Conservation (phyloP, 257 asterid species). For the Lycium ferocissimum region DNA sequence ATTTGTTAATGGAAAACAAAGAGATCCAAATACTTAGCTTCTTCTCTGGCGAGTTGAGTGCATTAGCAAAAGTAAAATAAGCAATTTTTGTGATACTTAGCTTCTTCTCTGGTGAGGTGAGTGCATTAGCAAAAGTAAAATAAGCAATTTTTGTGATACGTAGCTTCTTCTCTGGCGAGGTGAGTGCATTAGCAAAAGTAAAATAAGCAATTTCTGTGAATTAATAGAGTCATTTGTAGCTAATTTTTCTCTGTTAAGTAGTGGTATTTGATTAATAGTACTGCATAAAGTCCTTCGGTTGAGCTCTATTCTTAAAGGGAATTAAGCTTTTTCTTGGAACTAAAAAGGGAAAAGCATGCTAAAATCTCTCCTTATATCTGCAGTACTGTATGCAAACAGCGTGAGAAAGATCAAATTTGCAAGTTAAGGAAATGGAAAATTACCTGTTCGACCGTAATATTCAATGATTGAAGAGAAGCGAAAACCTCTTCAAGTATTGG, state of each 20-base stretch:
- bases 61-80: neutral
- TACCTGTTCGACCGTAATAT: slow-evolving; percentile 92
- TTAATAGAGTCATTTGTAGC: neutral
- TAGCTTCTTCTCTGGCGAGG: too few species aligned
- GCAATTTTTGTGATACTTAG: too few species aligned
- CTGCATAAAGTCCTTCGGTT: neutral
- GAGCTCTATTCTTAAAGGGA: neutral
- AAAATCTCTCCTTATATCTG: neutral
- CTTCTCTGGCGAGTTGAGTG: neutral
- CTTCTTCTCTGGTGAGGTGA: too few species aligned
- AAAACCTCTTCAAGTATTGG: slow-evolving; percentile 73
- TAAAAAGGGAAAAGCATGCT: neutral
- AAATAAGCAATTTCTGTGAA: neutral
- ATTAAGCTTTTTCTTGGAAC: neutral
- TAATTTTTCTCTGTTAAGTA: neutral
- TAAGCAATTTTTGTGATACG: too few species aligned
- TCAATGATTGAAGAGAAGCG: slow-evolving; percentile 71
- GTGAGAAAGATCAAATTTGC: neutral
- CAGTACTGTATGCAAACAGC: neutral
- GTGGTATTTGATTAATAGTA: neutral
- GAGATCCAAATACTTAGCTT: neutral
- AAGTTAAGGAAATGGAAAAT: neutral
- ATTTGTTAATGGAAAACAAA: neutral
- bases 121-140: neutral
- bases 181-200: neutral